Base-by-base conservation (phyloP, 306 rosid species). In the Cajanus cajan region DNA sequence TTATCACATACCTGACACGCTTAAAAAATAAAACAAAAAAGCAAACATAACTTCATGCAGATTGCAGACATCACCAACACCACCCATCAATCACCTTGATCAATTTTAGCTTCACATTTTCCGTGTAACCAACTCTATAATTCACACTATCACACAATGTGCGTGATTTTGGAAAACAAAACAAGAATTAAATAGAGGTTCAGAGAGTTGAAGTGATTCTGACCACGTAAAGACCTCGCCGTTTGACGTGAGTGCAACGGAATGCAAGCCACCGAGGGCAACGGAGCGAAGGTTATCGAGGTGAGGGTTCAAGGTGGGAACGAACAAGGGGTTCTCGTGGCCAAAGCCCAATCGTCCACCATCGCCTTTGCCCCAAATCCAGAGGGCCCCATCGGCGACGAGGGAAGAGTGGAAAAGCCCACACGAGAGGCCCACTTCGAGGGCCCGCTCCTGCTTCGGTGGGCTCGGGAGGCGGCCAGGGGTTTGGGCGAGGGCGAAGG, bases 331-430 rank as follows among this genome's bases (percentile, higher is more conserved):
- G 76, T 87, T 81, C 62, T 94, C 98, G 44, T 89, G 96, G 43
- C 98, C 98, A 18, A 95, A 91, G 15, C 98, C 97, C 33, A 95
- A 88, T 9, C 98, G 85, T 33, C 98, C 98, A 5, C 97, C 98
- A 48, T 95, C 98, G 3, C 98, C 98, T 84, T 95, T 95, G 19
- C 98, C 98, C 98, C 98, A 95, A 85, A 93, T 78, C 98, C 97
- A 91, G 62, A 88, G 80, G 21, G 79, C 75, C 9, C 94, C 96
- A 82, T 90, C 80, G 5, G 86, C 94, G 15, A 90, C 52, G 68
- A 95, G 62, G 6, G 91, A 84, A 13, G 98, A 95, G 78, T 95
- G 98, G 79, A 92, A 95, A 50, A 95, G 87, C 74, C 98, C 98
- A 85, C 98, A 95, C 1, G 95, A 95, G 75, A 95, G 71, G 7